These are phyloP conservation scores for Ceratobasidium sp. DNA, from an alignment of 1,284 basidiomycete genomes.

Conservation along the genomic window DNA sequence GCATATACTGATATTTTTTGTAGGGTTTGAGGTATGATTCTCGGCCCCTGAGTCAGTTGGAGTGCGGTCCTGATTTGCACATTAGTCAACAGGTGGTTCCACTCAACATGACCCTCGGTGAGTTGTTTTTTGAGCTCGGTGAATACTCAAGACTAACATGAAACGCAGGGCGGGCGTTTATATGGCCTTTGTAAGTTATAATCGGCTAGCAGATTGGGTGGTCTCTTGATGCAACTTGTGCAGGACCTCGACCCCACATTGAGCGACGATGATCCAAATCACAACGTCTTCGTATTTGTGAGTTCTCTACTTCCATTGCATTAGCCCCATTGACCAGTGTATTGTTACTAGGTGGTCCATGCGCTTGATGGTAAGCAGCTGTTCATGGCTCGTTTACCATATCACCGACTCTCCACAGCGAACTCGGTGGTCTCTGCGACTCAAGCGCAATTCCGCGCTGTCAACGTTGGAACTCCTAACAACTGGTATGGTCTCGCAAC, in stretches of 20 bases:
- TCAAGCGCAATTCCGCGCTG: neutral
- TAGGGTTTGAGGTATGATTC: neutral
- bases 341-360: neutral
- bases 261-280: neutral
- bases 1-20: neutral
- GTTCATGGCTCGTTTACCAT: neutral
- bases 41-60: no score
- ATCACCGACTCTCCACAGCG: neutral
- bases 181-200: neutral
- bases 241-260: constrained; percentile 20
- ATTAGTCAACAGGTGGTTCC: neutral
- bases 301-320: neutral
- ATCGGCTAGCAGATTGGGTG: no score
- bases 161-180: no score
- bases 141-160: neutral
- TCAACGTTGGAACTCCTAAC: neutral
- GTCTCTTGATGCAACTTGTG: constrained; percentile 2
- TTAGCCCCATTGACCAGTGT: no score
- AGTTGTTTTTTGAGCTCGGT: no score
- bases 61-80: no score
- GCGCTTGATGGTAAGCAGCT: neutral
- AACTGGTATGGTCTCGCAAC: neutral
- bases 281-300: constrained; percentile 11
- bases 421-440: neutral
- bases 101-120: constrained; percentile 4